Evolutionary conservation across 805 yeast species (phyloP).

Genomic region (Candida sonorensis): DNA sequence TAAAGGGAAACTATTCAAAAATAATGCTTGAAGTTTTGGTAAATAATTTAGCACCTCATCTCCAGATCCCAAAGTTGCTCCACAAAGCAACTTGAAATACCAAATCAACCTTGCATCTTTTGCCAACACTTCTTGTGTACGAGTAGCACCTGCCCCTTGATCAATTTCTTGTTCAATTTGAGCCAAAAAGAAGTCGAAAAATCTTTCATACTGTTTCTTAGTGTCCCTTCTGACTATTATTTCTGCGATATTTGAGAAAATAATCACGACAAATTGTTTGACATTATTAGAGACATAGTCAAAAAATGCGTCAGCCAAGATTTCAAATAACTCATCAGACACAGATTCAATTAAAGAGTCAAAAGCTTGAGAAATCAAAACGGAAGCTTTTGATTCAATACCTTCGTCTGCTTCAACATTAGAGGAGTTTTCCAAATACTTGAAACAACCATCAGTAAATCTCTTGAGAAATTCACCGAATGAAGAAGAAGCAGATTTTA

Average conservation of each 20-base stretch:
- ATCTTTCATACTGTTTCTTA: slow-evolving; percentile 33
- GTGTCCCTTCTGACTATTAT: slow-evolving; percentile 64
- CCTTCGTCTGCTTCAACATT: slow-evolving; percentile 46
- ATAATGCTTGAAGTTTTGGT: slow-evolving; percentile 39
- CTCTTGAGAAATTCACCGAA: slow-evolving; percentile 54
- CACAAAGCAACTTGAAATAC: slow-evolving; percentile 63
- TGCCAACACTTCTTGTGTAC: slow-evolving; percentile 62
- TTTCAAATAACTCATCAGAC: slow-evolving; percentile 46
- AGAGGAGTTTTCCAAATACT: slow-evolving; percentile 62
- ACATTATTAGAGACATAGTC: slow-evolving; percentile 57
- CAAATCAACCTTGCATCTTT: slow-evolving; percentile 73
- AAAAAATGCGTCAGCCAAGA: slow-evolving; percentile 40
- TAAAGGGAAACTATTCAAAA: slow-evolving; percentile 36
- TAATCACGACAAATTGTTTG: slow-evolving; percentile 53
- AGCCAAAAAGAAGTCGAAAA: slow-evolving; percentile 39
- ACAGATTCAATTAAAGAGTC: slow-evolving; percentile 49
- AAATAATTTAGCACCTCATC: slow-evolving; percentile 35
- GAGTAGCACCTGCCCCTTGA: slow-evolving; percentile 73
- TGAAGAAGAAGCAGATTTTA: slow-evolving; percentile 65
- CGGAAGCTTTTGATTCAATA: slow-evolving; percentile 42
- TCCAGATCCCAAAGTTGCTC: slow-evolving; percentile 66
- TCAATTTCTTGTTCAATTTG: slow-evolving; percentile 64
- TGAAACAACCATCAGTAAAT: slow-evolving; percentile 53
- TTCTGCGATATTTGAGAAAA: slow-evolving; percentile 68
- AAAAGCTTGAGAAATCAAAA: slow-evolving; percentile 31